Percentiles rank a stretch among this genome's conserved stretches.
phyloP scores from a whole-genome alignment of 2,329 filamentous ascomycete genomes.

The Bipolaris oryzae region DNA sequence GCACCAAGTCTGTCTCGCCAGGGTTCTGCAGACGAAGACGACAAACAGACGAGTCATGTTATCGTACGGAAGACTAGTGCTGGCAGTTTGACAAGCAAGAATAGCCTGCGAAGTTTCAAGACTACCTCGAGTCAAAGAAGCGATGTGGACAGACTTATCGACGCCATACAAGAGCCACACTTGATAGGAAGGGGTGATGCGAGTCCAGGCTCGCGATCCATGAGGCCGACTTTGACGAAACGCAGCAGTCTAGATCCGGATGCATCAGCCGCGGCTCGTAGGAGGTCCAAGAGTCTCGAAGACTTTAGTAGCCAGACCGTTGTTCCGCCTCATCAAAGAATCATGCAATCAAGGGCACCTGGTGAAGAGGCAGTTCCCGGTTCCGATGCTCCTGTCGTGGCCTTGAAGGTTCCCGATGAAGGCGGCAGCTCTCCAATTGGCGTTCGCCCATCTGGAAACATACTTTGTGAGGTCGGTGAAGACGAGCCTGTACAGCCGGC shows the following conservation, averaged over 20 bases:
- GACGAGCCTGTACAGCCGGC: conserved; percentile 22
- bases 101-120: conserved; percentile 54
- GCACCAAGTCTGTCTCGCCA: conserved; percentile 41
- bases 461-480: conserved; percentile 39
- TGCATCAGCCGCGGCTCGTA: conserved; percentile 11
- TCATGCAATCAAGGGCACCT: conserved; percentile 53
- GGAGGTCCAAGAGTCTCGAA: conserved; percentile 39
- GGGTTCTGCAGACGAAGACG: conserved; percentile 20
- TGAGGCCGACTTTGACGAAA: conserved; percentile 34
- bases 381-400: conserved; percentile 52
- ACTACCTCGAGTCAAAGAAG: conserved; percentile 59
- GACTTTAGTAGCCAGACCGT: conserved; percentile 12
- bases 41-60: not conserved
- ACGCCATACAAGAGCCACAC: conserved; percentile 70
- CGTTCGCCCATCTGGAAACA: conserved; percentile 21
- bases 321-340: conserved; percentile 38
- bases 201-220: conserved; percentile 31
- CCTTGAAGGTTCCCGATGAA: conserved; percentile 57
- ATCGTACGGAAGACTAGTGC: conserved; percentile 41
- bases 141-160: conserved; percentile 73
- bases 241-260: conserved; percentile 32
- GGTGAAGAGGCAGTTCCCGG: conserved; percentile 50
- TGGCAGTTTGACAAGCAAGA: conserved; percentile 58
- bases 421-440: conserved; percentile 15
- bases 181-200: conserved; percentile 30